Base-by-base conservation (phyloP, 352 stramenopile genomes). In the Phytophthora citricola region DNA sequence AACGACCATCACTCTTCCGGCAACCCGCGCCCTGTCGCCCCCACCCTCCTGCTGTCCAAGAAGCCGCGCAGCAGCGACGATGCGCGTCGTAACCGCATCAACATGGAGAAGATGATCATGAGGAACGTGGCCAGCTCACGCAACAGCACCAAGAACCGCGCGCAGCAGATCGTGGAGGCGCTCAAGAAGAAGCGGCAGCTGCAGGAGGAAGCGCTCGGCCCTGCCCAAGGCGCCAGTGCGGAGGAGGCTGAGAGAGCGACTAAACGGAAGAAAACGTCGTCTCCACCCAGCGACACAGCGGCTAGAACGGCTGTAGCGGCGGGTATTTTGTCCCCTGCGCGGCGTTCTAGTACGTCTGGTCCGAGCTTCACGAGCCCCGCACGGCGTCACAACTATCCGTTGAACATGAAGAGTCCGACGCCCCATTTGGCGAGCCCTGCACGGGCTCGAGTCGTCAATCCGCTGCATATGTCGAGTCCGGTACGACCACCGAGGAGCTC, bases 61-160 rank as follows among this genome's bases (percentile, higher is more conserved):
- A 74, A 66, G 54, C 32, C 40, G 38, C 67, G 67, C 45, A 65
- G 24, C 20, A 86, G 69, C 2, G 77, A 90, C 17, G 73, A 93
- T 15, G 12, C 76, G 59, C 82, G 85, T 0, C 85, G 83, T 46
- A 92, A 78, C 67, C 72, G 73, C 14, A 48, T 92, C 34, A 94
- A 91, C 60, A 92, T 92, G 83, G 85, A 94, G 70, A 91, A 91
- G 49, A 94, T 94, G 85, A 90, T 94, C 66, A 83, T 91, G 69
- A 92, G 91, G 58, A 94, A 94, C 63, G 83, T 92, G 29, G 51
- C 84, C 20, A 74, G 64, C 36, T 78, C 79, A 4, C 78, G 83
- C 10, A 75, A 68, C 15, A 75, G 71, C 63, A 76, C 84, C 59
- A 94, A 91, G 77, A 91, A 94, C 70, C 83, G 83, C 50, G 82